Evolutionary conservation across 495 filamentous ascomycete genomes (phyloP).

Genomic region (Talaromyces liani): DNA sequence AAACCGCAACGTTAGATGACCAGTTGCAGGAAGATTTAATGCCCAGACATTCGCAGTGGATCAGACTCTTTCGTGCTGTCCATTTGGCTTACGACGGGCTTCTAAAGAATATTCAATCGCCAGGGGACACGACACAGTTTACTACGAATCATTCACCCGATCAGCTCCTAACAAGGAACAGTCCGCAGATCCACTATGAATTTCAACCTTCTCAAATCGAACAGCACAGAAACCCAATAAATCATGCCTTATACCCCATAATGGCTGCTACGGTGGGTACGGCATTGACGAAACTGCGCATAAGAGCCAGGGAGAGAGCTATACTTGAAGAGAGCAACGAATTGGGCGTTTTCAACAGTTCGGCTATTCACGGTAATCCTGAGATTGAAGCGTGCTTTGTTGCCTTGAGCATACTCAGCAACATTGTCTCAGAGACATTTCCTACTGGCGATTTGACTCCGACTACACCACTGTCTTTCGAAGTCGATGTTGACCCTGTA

Average conservation of each 20-base stretch:
- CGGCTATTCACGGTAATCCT: not conserved
- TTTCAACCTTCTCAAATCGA: not conserved
- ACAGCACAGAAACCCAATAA: not conserved
- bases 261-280: conserved; percentile 2
- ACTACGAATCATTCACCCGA: not conserved
- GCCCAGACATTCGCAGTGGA: conserved; percentile 33
- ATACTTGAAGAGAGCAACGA: conserved; percentile 5
- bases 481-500: conserved; percentile 1
- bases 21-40: conserved; percentile 13
- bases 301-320: conserved; percentile 6
- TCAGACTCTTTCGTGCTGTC: conserved; percentile 30
- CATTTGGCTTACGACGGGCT: conserved; percentile 29
- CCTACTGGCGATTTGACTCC: not conserved
- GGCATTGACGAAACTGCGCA: conserved; percentile 14
- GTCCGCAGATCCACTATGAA: not conserved
- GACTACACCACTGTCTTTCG: not conserved
- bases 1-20: conserved; percentile 17
- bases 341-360: not conserved
- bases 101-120: conserved; percentile 14
- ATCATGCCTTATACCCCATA: not conserved
- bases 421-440: not conserved
- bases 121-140: not conserved
- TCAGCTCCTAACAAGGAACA: not conserved
- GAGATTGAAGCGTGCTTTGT: conserved; percentile 4
- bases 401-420: not conserved